Evolutionary conservation across 805 yeast genomes (phyloP).

Genomic region (Cyberlindnera veronae): DNA sequence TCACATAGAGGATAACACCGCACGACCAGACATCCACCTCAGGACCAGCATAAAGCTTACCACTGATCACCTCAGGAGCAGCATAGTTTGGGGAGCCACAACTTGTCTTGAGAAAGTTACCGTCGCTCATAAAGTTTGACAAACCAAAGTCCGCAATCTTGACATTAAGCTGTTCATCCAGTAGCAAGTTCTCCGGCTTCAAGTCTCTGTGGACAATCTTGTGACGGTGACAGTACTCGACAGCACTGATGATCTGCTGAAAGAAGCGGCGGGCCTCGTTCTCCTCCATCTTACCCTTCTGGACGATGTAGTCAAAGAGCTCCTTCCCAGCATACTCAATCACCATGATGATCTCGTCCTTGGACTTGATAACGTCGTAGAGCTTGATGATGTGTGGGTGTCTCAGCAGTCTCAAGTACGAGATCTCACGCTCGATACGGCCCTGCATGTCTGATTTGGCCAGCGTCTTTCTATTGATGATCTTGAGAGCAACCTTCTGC

Average conservation of each 20-base stretch:
- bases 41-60: constrained; percentile 94
- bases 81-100: constrained; percentile 98
- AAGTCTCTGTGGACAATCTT: constrained; percentile 95
- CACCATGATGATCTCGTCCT: constrained; percentile 95
- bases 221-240: constrained; percentile 93
- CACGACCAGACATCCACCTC: constrained; percentile 98
- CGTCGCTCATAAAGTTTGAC: constrained; percentile 96
- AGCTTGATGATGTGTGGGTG: constrained; percentile 96
- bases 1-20: constrained; percentile 91
- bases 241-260: constrained; percentile 95
- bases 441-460: constrained; percentile 98
- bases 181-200: constrained; percentile 88
- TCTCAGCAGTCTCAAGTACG: constrained; percentile 79
- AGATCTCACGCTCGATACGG: constrained; percentile 89
- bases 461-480: constrained; percentile 85
- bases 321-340: constrained; percentile 97
- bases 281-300: constrained; percentile 89
- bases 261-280: constrained; percentile 89
- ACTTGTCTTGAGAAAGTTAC: constrained; percentile 88
- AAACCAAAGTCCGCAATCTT: constrained; percentile 96
- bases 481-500: constrained; percentile 88
- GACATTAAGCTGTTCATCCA: constrained; percentile 87
- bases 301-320: constrained; percentile 91
- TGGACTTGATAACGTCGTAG: constrained; percentile 91
- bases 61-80: constrained; percentile 95